Base-by-base conservation (phyloP, 257 asterid genomes). In the Coffea canephora region DNA sequence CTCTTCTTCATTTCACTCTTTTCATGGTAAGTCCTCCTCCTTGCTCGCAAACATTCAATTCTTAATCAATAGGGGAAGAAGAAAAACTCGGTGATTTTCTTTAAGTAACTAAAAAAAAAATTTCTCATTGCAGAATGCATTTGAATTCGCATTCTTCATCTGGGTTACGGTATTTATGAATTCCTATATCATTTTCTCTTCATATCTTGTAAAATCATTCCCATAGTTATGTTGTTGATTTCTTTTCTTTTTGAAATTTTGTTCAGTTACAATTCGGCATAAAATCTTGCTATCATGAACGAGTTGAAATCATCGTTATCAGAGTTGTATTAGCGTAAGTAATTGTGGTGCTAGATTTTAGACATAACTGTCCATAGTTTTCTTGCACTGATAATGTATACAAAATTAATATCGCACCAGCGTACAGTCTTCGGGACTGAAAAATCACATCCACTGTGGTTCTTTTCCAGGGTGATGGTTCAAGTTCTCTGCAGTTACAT, bases 401-500 rank as follows among this genome's bases (percentile, higher is more conserved):
- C 3, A 19, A 57, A 11, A 16, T 55, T 0, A 55, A 4, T 16
- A 4, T 18, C 5, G 62, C 25, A 18, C 5, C 6, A 55, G 1
- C 0, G 43, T 55, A 4, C 64, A 5, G 23, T 18, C 25, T 55
- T 55, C 9, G 8, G 8, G 0, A 5, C 19, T 1, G n/a, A 55
- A 73, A 52, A 14, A 4, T n/a, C 31, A 27, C 1, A 9, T 72
- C 36, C 49, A 34, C 31, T 45, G 13, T 48, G 36, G 46, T 39
- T 25, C 23, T 23, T 45, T 78, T n/a, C 23, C 85, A 93, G 97
- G 92, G 83, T 93, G 50, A 77, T 68, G 86, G 93, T 93, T 55
- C 97, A 91, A 83, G 82, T 93, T 62, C 85, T 93, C n/a, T 89
- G 97, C 86, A 88, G 97, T 78, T 93, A 93, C 86, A 90, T 93